Evolutionary conservation across 352 stramenopile species (phyloP), one percentile per base, ranked within the genome.

Genomic region (Phytophthora multivora): DNA sequence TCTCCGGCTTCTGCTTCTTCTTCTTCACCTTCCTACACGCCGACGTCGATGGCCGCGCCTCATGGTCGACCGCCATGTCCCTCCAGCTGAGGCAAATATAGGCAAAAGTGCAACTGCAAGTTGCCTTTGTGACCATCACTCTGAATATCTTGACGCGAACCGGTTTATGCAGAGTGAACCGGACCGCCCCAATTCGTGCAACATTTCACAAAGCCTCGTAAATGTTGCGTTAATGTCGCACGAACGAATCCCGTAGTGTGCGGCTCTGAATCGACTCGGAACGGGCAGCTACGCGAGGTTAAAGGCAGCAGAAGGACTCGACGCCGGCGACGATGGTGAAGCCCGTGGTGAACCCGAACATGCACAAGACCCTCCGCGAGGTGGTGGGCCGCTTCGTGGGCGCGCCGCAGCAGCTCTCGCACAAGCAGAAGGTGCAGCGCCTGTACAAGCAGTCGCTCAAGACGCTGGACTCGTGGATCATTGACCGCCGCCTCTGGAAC

Each of bases 371-470:
- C 50, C 86, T 87, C 69, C 86, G 83, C 43, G 83, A 95, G 73
- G 86, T 93, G 41, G 86, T 93, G 52, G 74, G 79, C 4, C 83
- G 80, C 56, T 86, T 82, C 65, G 70, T 80, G 49, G 82, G 73
- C 51, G 60, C 69, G n/a, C 36, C 67, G 50, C 71, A 82, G 63
- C 76, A 80, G 68, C 81, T 97, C 36, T 79, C 88, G 66, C 90
- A 97, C 77, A 90, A 94, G 78, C 90, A 97, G 76, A 83, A 73
- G 47, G 90, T 97, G 56, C 86, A 83, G 72, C 85, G 96, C 25
- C 77, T 99, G 65, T 99, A 99, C 77, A 96, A 97, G 64, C 76
- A 97, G 68, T 93, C 91, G 57, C 87, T 99, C 65, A 98, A 98
- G 83, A 89, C 83, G 39, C 76, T 98, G 46, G 81, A 92, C 51